Evolutionary conservation across 2,329 filamentous ascomycete species (phyloP).

Genomic region (Calycina herbarum): DNA sequence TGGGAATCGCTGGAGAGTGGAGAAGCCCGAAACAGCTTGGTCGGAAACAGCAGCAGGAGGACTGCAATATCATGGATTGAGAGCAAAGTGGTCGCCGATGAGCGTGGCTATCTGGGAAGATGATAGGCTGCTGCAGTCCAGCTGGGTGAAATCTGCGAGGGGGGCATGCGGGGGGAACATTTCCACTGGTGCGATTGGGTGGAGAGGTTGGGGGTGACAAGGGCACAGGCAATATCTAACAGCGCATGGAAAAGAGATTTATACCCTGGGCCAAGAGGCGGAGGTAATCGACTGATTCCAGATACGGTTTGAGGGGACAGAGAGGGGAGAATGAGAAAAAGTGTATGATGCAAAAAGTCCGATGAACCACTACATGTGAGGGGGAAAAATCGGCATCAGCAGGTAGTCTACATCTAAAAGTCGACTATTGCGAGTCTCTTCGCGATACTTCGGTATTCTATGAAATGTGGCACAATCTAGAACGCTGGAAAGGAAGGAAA

Average conservation of each 20-base stretch:
- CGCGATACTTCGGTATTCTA: not conserved
- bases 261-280: slow-evolving; percentile 3
- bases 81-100: slow-evolving; percentile 7
- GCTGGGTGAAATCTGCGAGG: slow-evolving; percentile 10
- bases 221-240: slow-evolving; percentile 11
- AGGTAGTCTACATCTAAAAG: not conserved
- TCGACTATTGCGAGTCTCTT: not conserved
- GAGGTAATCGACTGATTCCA: not conserved
- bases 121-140: slow-evolving; percentile 9
- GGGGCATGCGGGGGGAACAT: slow-evolving; percentile 3
- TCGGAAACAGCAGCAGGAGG: slow-evolving; percentile 11
- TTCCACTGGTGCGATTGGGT: slow-evolving; percentile 13
- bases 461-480: slow-evolving; percentile 1
- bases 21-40: slow-evolving; percentile 9
- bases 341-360: not conserved
- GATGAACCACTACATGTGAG: not conserved
- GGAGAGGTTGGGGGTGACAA: not conserved
- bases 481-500: not conserved
- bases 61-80: slow-evolving; percentile 13
- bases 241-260: slow-evolving; percentile 16
- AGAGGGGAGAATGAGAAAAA: not conserved
- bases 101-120: slow-evolving; percentile 14
- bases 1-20: not conserved
- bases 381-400: not conserved
- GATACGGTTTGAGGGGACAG: not conserved